A percentile compares a stretch with the other conserved stretches of the same genome.
These are phyloP conservation scores for Diaporthe vexans DNA, from an alignment of 2,329 filamentous ascomycete genomes.

Conservation along the genomic window DNA sequence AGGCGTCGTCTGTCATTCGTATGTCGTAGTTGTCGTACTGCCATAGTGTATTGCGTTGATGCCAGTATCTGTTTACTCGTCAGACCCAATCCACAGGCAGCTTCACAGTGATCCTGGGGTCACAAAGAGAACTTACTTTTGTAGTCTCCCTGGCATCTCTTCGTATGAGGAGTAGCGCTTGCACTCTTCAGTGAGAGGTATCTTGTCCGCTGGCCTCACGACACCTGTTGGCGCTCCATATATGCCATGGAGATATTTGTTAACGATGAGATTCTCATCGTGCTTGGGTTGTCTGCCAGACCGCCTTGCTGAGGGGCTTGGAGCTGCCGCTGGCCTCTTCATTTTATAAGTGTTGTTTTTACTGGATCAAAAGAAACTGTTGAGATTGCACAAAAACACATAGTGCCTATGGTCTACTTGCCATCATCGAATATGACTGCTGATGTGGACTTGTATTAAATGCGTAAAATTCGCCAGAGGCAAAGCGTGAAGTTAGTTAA, in stretches of 20 bases:
- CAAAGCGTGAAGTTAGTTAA: neutral
- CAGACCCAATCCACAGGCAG: neutral
- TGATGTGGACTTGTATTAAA: neutral
- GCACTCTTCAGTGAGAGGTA: constrained; percentile 73
- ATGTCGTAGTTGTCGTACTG: constrained; percentile 89
- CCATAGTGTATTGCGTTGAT: constrained; percentile 90
- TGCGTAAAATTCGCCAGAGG: neutral
- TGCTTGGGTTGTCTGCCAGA: neutral
- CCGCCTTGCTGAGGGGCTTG: neutral
- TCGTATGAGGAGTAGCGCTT: constrained; percentile 80
- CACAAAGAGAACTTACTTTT: constrained; percentile 75
- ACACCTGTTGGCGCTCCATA: constrained; percentile 38
- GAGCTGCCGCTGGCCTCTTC: neutral
- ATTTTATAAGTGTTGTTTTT: neutral
- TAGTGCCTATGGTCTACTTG: neutral
- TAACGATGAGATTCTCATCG: neutral
- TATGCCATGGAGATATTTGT: constrained; percentile 1
- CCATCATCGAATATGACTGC: neutral
- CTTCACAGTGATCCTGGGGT: neutral
- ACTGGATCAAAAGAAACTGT: neutral
- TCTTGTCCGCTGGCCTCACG: constrained; percentile 59
- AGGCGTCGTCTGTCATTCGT: constrained; percentile 91
- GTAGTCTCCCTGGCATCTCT: constrained; percentile 85
- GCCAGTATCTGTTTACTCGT: constrained; percentile 79
- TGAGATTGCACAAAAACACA: neutral